Conservation (phyloP, 345 rosid genomes). For the Eucalyptus curtisii region DNA sequence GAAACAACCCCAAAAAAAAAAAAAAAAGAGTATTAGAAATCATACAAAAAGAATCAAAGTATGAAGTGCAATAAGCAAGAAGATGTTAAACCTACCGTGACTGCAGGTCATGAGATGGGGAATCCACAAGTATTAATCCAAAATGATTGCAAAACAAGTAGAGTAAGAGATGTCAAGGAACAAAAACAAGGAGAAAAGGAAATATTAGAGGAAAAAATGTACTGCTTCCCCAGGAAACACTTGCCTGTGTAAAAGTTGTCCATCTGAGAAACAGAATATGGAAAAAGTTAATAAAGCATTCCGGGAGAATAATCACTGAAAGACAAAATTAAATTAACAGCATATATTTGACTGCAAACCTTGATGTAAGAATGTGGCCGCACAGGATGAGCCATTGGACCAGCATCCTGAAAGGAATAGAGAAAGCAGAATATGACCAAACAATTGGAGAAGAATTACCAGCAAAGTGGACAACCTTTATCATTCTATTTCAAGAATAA, state of each 20-base stretch:
- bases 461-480: not conserved
- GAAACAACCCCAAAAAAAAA: constrained; percentile 3
- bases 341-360: constrained; percentile 23
- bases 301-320: not conserved
- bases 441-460: not conserved
- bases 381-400: constrained; percentile 99
- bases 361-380: constrained; percentile 97
- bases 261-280: constrained; percentile 49
- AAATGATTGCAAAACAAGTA: not conserved
- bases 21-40: constrained; percentile 4
- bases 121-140: constrained; percentile 9
- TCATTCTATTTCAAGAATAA: not conserved
- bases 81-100: constrained; percentile 47
- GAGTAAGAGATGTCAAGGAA: constrained; percentile 2
- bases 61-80: not conserved
- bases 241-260: constrained; percentile 97
- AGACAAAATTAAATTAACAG: not conserved
- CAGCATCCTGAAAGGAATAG: constrained; percentile 57
- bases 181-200: not conserved
- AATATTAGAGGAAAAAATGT: not conserved
- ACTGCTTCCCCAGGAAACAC: not conserved
- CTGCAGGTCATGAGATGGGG: constrained; percentile 38
- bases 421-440: not conserved
- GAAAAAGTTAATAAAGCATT: not conserved
- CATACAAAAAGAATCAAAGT: not conserved